phyloP scores from a whole-genome alignment of 2,329 filamentous ascomycete species.

The Microsporum ferrugineum region DNA sequence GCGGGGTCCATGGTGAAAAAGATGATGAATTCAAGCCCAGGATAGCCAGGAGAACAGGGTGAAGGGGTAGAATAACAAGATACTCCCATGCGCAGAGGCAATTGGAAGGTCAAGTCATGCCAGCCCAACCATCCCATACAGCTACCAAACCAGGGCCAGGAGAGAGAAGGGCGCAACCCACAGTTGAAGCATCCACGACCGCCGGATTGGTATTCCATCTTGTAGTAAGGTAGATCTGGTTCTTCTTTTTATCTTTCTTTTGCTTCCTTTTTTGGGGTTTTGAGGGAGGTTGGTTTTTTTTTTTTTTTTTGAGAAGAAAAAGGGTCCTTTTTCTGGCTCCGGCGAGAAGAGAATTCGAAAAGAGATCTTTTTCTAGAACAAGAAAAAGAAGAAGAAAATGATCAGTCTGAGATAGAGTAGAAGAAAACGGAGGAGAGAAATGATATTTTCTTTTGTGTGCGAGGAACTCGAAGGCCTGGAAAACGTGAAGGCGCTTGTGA shows the following conservation, averaged over 20 bases:
- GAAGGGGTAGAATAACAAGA: neutral
- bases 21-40: neutral
- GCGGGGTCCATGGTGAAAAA: neutral
- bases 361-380: neutral
- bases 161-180: constrained; percentile 27
- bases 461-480: neutral
- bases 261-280: neutral
- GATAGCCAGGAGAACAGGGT: neutral
- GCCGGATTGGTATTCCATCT: constrained; percentile 41
- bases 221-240: constrained; percentile 11
- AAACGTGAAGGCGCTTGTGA: neutral
- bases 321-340: neutral
- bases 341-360: neutral
- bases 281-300: neutral
- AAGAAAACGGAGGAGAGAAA: neutral
- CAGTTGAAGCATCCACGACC: constrained; percentile 50
- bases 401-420: neutral
- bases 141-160: neutral
- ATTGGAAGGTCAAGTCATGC: neutral
- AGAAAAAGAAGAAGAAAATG: constrained; percentile 1
- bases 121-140: neutral
- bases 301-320: neutral
- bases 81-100: neutral
- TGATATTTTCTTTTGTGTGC: neutral
- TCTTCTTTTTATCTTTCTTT: neutral